Conservation (phyloP, 345 rosid species). For the Eutrema heterophyllum region DNA sequence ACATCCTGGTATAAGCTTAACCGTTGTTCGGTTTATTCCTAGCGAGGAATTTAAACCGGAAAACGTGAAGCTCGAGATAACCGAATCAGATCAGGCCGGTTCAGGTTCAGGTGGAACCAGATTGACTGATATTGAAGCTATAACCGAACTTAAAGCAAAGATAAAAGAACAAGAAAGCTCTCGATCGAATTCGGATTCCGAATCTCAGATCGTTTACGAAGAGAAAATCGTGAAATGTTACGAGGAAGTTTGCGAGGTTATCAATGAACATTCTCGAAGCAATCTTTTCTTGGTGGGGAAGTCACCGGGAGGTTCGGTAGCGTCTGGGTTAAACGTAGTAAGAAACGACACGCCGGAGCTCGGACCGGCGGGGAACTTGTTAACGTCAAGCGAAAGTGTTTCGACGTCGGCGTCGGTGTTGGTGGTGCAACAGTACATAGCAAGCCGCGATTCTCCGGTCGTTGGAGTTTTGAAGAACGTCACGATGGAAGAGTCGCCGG, state of each 20-base stretch:
- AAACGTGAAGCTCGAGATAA: constrained; percentile 30
- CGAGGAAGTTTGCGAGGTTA: constrained; percentile 34
- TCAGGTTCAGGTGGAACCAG: constrained; percentile 11
- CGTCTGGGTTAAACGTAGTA: constrained; percentile 26
- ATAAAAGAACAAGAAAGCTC: constrained; percentile 23
- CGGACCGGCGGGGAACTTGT: constrained; percentile 29
- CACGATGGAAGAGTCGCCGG: constrained; percentile 1
- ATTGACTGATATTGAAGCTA: constrained; percentile 30
- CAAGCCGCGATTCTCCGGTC: neutral
- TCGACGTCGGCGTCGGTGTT: constrained; percentile 46
- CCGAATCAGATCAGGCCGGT: constrained; percentile 1
- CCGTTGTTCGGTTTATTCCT: constrained; percentile 43
- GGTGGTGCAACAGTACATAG: constrained; percentile 45
- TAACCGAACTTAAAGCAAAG: constrained; percentile 35
- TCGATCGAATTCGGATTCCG: neutral
- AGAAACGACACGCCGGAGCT: constrained; percentile 31
- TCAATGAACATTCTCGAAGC: constrained; percentile 31
- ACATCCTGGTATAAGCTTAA: constrained; percentile 68
- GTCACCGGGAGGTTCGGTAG: constrained; percentile 41
- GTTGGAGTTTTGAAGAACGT: neutral
- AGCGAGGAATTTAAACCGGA: constrained; percentile 37
- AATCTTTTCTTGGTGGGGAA: constrained; percentile 56
- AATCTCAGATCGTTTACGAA: constrained; percentile 33
- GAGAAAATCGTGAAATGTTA: constrained; percentile 35
- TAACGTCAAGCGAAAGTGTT: constrained; percentile 39